Conservation (phyloP, 108 stramenopile genomes). For the Epipyxis sp. region DNA sequence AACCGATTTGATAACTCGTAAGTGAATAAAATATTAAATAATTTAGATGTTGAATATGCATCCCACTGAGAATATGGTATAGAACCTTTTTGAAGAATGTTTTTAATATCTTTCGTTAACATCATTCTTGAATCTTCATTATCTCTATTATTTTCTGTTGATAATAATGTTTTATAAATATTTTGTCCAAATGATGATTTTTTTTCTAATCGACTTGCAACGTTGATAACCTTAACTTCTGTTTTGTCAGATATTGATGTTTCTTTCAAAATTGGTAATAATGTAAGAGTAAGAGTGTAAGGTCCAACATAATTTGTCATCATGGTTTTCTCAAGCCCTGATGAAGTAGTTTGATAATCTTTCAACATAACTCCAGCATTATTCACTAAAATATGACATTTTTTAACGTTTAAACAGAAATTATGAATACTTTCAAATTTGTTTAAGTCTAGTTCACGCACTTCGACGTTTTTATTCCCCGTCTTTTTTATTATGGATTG, state of each 20-base stretch:
- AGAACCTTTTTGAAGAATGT: background rate
- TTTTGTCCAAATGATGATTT: background rate
- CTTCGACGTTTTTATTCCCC: background rate
- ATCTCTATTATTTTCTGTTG: too few species aligned
- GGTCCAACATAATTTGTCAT: constrained; percentile 20
- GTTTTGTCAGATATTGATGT: constrained; percentile 1
- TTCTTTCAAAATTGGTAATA: constrained; percentile 14
- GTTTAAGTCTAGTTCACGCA: background rate
- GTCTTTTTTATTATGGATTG: background rate
- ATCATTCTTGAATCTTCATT: too few species aligned
- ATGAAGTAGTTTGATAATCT: background rate
- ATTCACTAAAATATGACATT: constrained; percentile 17
- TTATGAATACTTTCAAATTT: constrained; percentile 20
- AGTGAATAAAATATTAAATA: background rate
- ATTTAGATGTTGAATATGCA: constrained; percentile 9
- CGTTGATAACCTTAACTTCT: background rate
- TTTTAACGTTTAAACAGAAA: background rate
- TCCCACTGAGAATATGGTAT: background rate
- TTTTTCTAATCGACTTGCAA: background rate
- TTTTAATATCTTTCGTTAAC: background rate
- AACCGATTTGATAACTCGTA: background rate
- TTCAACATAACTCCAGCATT: constrained; percentile 18
- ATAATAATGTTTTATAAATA: background rate
- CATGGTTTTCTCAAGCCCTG: constrained; percentile 16
- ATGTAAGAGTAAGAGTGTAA: background rate